These are phyloP conservation scores for Capronia americana DNA, from an alignment of 2,329 filamentous ascomycete genomes.

Conservation along the genomic window DNA sequence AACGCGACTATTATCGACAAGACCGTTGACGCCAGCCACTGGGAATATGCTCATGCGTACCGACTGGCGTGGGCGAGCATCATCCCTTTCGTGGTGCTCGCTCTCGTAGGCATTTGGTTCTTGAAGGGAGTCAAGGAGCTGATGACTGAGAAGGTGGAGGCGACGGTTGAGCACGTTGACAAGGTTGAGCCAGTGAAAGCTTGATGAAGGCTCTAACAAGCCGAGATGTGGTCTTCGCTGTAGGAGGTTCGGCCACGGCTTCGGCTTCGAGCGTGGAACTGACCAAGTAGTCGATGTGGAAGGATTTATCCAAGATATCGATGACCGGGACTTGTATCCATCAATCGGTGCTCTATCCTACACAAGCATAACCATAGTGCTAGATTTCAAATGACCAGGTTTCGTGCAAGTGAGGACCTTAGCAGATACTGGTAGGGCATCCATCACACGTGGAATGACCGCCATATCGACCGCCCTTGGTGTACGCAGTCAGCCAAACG, in stretches of 20 bases:
- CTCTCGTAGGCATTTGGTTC: slow-evolving; percentile 52
- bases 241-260: background rate
- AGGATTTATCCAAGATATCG: background rate
- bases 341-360: background rate
- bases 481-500: background rate
- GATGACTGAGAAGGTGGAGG: slow-evolving; percentile 63
- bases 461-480: too few relatives aligned
- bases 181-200: slow-evolving; percentile 27
- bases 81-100: slow-evolving; percentile 60
- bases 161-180: slow-evolving; percentile 53
- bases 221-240: background rate
- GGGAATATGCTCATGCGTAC: slow-evolving; percentile 57
- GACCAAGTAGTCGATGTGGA: background rate
- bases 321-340: background rate
- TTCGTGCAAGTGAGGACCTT: too few relatives aligned
- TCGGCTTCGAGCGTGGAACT: background rate
- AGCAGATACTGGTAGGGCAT: too few relatives aligned
- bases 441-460: too few relatives aligned
- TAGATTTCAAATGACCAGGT: too few relatives aligned
- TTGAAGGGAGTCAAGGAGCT: slow-evolving; percentile 58
- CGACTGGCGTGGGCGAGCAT: slow-evolving; percentile 59
- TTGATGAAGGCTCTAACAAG: background rate
- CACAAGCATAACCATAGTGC: background rate
- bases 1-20: slow-evolving; percentile 49
- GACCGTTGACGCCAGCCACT: slow-evolving; percentile 50